Conservation (phyloP, 805 yeast species). For the Saccharomycopsis vini region DNA sequence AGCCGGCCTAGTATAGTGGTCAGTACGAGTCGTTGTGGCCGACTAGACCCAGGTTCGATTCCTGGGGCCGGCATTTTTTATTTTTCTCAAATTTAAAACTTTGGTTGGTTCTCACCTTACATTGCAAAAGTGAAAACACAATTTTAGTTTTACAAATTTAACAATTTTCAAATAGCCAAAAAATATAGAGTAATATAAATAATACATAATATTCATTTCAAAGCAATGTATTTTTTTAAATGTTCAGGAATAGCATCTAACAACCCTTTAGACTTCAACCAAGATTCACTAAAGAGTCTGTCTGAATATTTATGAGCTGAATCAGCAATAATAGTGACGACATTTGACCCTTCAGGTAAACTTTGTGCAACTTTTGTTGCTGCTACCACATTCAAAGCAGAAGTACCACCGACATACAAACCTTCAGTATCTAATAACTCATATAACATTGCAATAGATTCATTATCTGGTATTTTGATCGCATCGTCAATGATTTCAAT, state of each 20-base stretch:
- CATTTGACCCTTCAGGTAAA: constrained; percentile 70
- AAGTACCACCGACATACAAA: constrained; percentile 81
- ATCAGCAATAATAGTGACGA: constrained; percentile 85
- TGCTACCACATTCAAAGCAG: constrained; percentile 85
- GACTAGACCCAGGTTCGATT: constrained; percentile 35
- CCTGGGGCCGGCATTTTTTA: constrained; percentile 31
- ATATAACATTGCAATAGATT: constrained; percentile 76
- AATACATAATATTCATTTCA: too few relatives aligned
- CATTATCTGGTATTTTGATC: constrained; percentile 65
- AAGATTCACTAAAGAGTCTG: constrained; percentile 63
- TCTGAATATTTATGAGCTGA: constrained; percentile 86
- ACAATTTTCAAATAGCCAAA: too few relatives aligned
- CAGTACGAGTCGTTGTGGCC: constrained; percentile 35
- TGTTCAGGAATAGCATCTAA: constrained; percentile 60
- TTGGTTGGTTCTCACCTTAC: too few relatives aligned
- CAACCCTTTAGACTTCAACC: constrained; percentile 67
- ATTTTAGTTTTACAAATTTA: too few relatives aligned
- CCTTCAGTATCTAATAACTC: constrained; percentile 84
- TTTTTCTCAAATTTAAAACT: too few relatives aligned
- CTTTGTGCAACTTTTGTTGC: constrained; percentile 68
- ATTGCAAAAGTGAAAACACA: too few relatives aligned
- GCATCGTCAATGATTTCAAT: constrained; percentile 74
- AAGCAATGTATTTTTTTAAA: constrained; percentile 52
- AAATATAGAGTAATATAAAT: too few relatives aligned
- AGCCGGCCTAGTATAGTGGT: constrained; percentile 35